Conservation (phyloP, 2,329 filamentous ascomycete species). For the Rutstroemia sydowiana region DNA sequence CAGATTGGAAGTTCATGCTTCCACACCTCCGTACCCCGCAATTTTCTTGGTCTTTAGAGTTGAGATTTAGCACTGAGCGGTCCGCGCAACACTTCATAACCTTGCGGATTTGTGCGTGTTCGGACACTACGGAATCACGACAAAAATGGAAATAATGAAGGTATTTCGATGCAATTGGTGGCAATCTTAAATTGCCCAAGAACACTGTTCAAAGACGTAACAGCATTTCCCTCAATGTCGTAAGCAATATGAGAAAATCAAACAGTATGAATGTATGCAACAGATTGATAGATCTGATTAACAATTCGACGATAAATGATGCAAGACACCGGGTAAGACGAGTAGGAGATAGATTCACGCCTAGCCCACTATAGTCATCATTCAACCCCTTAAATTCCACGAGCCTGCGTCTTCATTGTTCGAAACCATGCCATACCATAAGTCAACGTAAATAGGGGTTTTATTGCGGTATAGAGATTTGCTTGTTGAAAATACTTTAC, state of each 20-base stretch:
- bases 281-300: not conserved
- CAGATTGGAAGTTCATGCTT: not conserved
- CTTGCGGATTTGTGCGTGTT: not conserved
- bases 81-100: not conserved
- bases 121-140: slow-evolving; percentile 9
- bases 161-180: not conserved
- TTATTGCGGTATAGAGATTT: not conserved
- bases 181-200: not conserved
- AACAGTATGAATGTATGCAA: not conserved
- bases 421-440: not conserved
- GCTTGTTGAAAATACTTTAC: not conserved
- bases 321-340: not conserved
- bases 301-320: not conserved
- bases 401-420: not conserved
- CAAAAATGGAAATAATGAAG: slow-evolving; percentile 5
- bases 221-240: not conserved
- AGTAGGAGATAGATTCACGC: not conserved
- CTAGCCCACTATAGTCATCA: not conserved
- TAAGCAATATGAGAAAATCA: not conserved
- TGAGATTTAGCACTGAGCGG: not conserved
- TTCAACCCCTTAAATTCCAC: not conserved
- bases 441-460: not conserved
- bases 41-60: not conserved
- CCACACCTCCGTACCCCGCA: slow-evolving; percentile 5
- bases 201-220: slow-evolving; percentile 2